Conservation (phyloP, 768 basidiomycete species). For the Lepiota venenata region DNA sequence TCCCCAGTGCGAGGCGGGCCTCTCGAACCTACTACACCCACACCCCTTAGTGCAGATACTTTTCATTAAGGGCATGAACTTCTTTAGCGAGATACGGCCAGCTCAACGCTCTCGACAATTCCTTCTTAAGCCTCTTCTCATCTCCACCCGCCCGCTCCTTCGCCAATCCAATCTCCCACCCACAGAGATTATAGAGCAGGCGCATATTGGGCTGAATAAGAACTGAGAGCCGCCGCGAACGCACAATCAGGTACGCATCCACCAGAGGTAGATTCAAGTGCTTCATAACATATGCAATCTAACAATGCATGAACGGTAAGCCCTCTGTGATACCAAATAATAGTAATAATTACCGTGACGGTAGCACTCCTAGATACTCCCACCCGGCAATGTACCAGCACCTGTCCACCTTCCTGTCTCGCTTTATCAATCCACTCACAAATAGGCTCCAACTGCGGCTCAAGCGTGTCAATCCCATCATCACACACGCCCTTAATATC, state of each 20-base stretch:
- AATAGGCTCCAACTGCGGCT: conserved; percentile 83
- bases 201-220: conserved; percentile 95
- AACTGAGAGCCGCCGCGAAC: conserved; percentile 85
- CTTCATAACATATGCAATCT: conserved; percentile 98
- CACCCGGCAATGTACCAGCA: conserved; percentile 97
- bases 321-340: conserved; percentile 1
- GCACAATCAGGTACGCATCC: conserved; percentile 91
- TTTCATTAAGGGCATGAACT: conserved; percentile 83
- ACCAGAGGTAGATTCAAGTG: conserved; percentile 81
- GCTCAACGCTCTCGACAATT: conserved; percentile 65
- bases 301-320: not conserved
- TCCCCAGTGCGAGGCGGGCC: too few species aligned
- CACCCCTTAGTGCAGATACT: conserved; percentile 63
- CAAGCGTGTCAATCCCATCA: conserved; percentile 93
- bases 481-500: conserved; percentile 93
- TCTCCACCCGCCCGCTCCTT: conserved; percentile 59
- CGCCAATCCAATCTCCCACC: conserved; percentile 95
- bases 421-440: conserved; percentile 95
- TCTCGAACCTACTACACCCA: too few species aligned
- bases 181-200: conserved; percentile 91
- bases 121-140: conserved; percentile 46
- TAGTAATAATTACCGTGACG: conserved; percentile 70
- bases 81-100: conserved; percentile 87
- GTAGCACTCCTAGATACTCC: conserved; percentile 95
- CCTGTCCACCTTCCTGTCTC: conserved; percentile 76